phyloP scores from a whole-genome alignment of 768 basidiomycete species.

The Suillus paluster region DNA sequence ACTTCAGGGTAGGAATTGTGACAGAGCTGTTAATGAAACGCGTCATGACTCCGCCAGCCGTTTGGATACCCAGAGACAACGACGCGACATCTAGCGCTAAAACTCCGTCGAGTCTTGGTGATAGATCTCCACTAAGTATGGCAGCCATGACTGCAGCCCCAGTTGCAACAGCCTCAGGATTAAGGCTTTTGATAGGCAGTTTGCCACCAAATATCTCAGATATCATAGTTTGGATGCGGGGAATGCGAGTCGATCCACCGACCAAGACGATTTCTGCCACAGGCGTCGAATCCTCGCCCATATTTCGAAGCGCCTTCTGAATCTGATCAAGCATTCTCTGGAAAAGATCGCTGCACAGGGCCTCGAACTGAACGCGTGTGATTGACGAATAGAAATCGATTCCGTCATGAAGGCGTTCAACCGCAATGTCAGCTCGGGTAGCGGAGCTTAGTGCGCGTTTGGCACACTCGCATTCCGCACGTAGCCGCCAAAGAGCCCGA shows the following conservation, averaged over 20 bases:
- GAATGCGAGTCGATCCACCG: slow-evolving; percentile 98
- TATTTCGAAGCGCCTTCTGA: slow-evolving; percentile 96
- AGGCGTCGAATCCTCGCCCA: slow-evolving; percentile 92
- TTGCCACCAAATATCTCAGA: slow-evolving; percentile 99
- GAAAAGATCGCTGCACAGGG: slow-evolving; percentile 95
- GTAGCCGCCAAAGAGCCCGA: slow-evolving; percentile 95
- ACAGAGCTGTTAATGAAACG: slow-evolving; percentile 98
- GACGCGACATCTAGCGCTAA: slow-evolving; percentile 93
- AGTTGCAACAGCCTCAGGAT: slow-evolving; percentile 98
- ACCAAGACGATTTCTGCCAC: slow-evolving; percentile 98
- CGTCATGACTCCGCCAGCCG: slow-evolving; percentile 98
- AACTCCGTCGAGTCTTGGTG: slow-evolving; percentile 95
- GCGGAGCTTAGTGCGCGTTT: slow-evolving; percentile 98
- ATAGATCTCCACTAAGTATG: slow-evolving; percentile 95
- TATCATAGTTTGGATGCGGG: slow-evolving; percentile 94
- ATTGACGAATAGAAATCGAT: slow-evolving; percentile 98
- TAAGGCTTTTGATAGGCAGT: slow-evolving; percentile 98
- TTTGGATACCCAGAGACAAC: slow-evolving; percentile 93
- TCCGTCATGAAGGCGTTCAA: slow-evolving; percentile 96
- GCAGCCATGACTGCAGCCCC: slow-evolving; percentile 99
- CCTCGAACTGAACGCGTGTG: slow-evolving; percentile 97
- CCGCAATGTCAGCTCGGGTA: slow-evolving; percentile 94
- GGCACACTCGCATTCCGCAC: slow-evolving; percentile 97
- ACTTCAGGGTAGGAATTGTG: slow-evolving; percentile 97
- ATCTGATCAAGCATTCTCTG: slow-evolving; percentile 91